Evolutionary conservation across 2,329 filamentous ascomycete genomes (phyloP), one percentile per base, ranked within the genome.

Genomic region (Akanthomyces muscarius): DNA sequence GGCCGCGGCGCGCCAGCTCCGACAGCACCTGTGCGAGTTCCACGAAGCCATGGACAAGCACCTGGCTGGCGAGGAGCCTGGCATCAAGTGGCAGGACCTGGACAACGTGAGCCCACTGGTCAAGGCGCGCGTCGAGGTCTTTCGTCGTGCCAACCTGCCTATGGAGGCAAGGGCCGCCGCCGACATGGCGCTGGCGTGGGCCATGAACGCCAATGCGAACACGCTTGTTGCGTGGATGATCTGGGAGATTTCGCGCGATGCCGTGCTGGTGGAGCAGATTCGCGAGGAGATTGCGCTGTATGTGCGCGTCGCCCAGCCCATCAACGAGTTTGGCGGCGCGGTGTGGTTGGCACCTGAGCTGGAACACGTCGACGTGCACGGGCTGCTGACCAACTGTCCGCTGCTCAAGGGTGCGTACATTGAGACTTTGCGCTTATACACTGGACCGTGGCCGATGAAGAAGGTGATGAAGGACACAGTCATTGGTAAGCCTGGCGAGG

Each of bases 221-320:
- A 70, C 72, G 1, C 69, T 78, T 36, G 69, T 74, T 4, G 71
- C 72, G 6, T 81, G 79, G 78, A 71, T 79, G 66, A 66, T 81
- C 0, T 74, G 75, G 59, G 75, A 80, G 56, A 68, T 80, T 11
- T 74, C 73, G 63, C 71, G 73, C 11, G 76, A 79, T 25, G 68
- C 71, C 0, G 71, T 75, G 13, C 72, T 80, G 3, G 69, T 79
- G 1, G 69, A 68, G 36, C 71, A 75, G 28, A 69, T 80, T 30
- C 74, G 75, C 16, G 71, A 74, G 3, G 78, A 80, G 66, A 71
- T 80, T 60, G 70, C 69, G 8, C 72, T 73, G 0, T 72, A 68
- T 44, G 66, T 77, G 16, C 61, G 69, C 13, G 67, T 72, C 5
- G 66, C 72, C 3, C 73, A 76, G 57, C 76, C 73, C 5, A 68